Evolutionary conservation across 768 basidiomycete genomes (phyloP).

Genomic region (Leccinum incarnatum): DNA sequence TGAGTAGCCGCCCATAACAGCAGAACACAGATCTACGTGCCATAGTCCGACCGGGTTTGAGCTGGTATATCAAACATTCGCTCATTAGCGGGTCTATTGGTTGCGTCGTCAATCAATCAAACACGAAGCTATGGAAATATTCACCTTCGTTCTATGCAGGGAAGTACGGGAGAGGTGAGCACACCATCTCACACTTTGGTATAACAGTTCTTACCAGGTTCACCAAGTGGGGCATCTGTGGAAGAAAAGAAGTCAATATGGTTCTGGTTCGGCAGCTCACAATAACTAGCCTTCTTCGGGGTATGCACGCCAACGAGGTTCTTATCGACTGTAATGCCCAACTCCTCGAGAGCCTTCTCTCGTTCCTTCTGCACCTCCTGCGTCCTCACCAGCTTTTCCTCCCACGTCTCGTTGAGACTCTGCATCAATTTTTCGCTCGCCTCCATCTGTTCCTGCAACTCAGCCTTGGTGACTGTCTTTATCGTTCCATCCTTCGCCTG

Average conservation of each 20-base stretch:
- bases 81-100: constrained; percentile 89
- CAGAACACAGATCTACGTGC: constrained; percentile 38
- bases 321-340: constrained; percentile 98
- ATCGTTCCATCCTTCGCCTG: constrained; percentile 89
- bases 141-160: constrained; percentile 65
- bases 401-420: constrained; percentile 93
- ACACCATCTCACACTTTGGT: background rate
- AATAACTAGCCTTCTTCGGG: constrained; percentile 73
- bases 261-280: constrained; percentile 3
- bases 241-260: constrained; percentile 10
- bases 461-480: constrained; percentile 95
- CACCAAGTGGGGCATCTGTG: constrained; percentile 88
- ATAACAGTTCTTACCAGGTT: constrained; percentile 67
- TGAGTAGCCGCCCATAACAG: constrained; percentile 15
- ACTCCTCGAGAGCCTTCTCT: constrained; percentile 95
- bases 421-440: constrained; percentile 94
- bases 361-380: constrained; percentile 95
- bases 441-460: constrained; percentile 96
- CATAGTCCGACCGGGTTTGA: constrained; percentile 81
- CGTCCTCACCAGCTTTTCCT: constrained; percentile 87
- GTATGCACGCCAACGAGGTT: constrained; percentile 95
- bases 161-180: constrained; percentile 12
- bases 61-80: constrained; percentile 90
- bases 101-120: constrained; percentile 6
- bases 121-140: constrained; percentile 15